Evolutionary conservation across 2,329 filamentous ascomycete genomes (phyloP), one percentile per base, ranked within the genome.

Genomic region (Aspergillus vadensis): DNA sequence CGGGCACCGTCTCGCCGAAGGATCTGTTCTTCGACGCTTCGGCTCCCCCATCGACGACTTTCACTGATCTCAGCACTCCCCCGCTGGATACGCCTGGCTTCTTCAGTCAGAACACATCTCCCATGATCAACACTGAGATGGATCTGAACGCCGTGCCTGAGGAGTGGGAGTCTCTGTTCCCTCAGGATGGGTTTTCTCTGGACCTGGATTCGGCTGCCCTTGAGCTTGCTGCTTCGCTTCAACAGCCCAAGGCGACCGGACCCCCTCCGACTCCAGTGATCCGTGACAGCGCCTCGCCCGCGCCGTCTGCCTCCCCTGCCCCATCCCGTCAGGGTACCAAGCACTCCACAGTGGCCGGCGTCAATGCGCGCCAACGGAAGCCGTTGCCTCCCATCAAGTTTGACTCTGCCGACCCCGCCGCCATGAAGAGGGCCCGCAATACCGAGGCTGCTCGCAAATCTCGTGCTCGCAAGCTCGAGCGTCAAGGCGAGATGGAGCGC

Each of bases 361-460:
- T 96, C 58, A 85, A 79, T 72, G 80, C 89, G 69, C 89, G 91
- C 67, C 88, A 90, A 74, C 90, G 91, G 72, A 94, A 93, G 83
- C 88, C 90, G 64, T 81, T 96, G 58, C 88, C 90, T 64, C 88
- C 89, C 6, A 93, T 97, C 74, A 80, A 89, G 62, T 85, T 92
- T 39, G 91, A 97, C 68, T 85, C 88, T 0, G 79, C 69, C 44
- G 93, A 97, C 71, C 85, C 85, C 9, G 76, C 90, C n/a, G 92
- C 91, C 19, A 86, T 93, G 83, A 97, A 97, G 87, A 91, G 94
- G 75, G 93, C 92, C 54, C 90, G 92, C 67, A 98, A 97, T 77
- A 96, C 92, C 8, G 85, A 96, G 75, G 94, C 94, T 17, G 94
- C 94, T 70, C 92, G 94, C 67, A 97, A 97, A 80, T 97, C 92